phyloP scores from a whole-genome alignment of 306 rosid genomes.

The Mimosa bimucronata region DNA sequence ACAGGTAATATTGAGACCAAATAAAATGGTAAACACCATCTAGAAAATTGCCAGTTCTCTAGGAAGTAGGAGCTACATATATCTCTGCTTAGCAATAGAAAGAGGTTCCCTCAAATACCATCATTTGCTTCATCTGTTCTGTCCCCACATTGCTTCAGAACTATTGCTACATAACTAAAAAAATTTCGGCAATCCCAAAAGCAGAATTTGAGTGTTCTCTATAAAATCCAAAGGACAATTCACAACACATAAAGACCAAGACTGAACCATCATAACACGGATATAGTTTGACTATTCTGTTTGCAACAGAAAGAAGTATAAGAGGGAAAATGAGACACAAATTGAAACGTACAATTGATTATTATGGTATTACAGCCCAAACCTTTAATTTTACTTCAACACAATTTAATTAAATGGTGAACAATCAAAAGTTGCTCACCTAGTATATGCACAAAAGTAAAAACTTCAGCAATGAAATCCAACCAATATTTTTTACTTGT shows the following conservation, averaged over 20 bases:
- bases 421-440: conserved; percentile 3
- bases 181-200: conserved; percentile 17
- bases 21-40: conserved; percentile 7
- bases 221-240: not conserved
- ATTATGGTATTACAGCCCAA: conserved; percentile 19
- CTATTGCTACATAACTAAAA: conserved; percentile 18
- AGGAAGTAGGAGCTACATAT: no score
- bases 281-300: conserved; percentile 5
- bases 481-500: conserved; percentile 30
- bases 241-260: not conserved
- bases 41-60: not conserved
- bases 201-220: not conserved
- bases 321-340: not conserved
- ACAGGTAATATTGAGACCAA: not conserved
- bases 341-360: no score
- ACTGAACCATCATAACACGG: conserved; percentile 16
- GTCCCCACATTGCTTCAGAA: conserved; percentile 8
- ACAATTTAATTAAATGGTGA: conserved; percentile 7
- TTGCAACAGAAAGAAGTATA: not conserved
- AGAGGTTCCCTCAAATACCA: not conserved
- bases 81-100: not conserved
- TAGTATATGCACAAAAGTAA: conserved; percentile 4
- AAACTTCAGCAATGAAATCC: conserved; percentile 14
- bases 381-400: not conserved
- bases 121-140: conserved; percentile 3